Evolutionary conservation across 1,284 basidiomycete species (phyloP), one percentile per base, ranked within the genome.

Genomic region (Ustilago loliicola): DNA sequence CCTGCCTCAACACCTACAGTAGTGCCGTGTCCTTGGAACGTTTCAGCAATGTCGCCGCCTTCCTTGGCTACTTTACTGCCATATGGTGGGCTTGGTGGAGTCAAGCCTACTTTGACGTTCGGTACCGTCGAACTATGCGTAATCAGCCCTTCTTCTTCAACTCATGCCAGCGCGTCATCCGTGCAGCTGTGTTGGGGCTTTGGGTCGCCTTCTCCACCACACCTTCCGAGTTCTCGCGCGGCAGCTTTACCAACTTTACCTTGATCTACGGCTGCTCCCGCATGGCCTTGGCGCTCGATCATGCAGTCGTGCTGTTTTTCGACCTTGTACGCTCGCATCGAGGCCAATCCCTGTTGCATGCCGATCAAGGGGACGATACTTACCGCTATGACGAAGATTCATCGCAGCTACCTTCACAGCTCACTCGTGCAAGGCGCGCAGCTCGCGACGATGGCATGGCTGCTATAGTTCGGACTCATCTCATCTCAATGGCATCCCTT

Each of bases 1-100:
- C 75, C 55, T 64, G 60, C 36, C 72, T 78, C 56, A 74, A 72
- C 34, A 70, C 72, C 42, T 78, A 78, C 47, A 64, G 61, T 65
- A 65, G 61, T 40, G 66, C 66, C 23, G 72, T 73, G 25, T 72
- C 67, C n/a, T 60, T 78, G 25, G 56, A 73, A 32, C 40, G 52
- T 7, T 57, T 74, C 25, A 21, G 53, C 47, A 52, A 79, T 13
- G 61, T 79, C 17, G 72, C 66, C 32, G 68, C 55, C 30, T 79
- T 74, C 53, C 36, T 76, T 5, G 76, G 76, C 34, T 74, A 71
- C 56, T 79, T 79, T 38, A 36, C 61, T 15, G 64, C 67, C 13
- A 56, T 79, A 13, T 79, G 76, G 76, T 79, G 76, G 76, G 66
- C 68, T 1, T 79, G 76, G 76, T 71, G 71, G 72, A 74, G 61